phyloP scores from a whole-genome alignment of 1,139 yeast genomes.

The Candida tropicalis region DNA sequence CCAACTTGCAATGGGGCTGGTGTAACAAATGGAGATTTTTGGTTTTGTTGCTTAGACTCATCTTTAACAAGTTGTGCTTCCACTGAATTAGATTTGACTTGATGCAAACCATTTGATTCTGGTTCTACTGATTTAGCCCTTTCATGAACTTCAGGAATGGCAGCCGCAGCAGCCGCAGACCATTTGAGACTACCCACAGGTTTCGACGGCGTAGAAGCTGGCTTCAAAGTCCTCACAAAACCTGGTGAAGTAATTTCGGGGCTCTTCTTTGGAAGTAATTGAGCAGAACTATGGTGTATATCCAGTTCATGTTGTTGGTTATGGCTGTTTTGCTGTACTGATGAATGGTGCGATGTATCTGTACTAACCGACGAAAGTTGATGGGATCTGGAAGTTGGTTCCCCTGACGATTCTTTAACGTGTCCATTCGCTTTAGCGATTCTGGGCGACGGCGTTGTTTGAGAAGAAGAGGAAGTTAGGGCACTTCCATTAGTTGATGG shows the following conservation, averaged over 20 bases:
- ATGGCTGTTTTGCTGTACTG: constrained; percentile 3
- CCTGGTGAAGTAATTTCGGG: constrained; percentile 33
- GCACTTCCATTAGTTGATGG: constrained; percentile 1
- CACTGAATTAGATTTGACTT: constrained; percentile 4
- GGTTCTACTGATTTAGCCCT: constrained; percentile 9
- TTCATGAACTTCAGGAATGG: constrained; percentile 14
- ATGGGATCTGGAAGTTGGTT: not conserved
- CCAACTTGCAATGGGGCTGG: constrained; percentile 7
- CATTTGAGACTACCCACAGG: constrained; percentile 69
- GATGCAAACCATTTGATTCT: constrained; percentile 10
- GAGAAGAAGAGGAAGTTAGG: constrained; percentile 5
- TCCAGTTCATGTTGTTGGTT: constrained; percentile 1
- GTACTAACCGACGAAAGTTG: not conserved
- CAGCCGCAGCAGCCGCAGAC: constrained; percentile 64
- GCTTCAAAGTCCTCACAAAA: constrained; percentile 56
- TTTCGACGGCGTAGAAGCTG: constrained; percentile 67
- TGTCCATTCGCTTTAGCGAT: constrained; percentile 6
- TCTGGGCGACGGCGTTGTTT: constrained; percentile 6
- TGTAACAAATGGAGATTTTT: not conserved
- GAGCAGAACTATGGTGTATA: not conserved
- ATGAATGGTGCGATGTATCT: not conserved
- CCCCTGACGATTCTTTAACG: not conserved
- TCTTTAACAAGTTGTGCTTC: constrained; percentile 5
- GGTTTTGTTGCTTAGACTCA: constrained; percentile 1
- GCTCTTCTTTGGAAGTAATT: constrained; percentile 15